Evolutionary conservation across 148 eudicot genomes (phyloP), one percentile per base, ranked within the genome.

Genomic region (Beta vulgaris): DNA sequence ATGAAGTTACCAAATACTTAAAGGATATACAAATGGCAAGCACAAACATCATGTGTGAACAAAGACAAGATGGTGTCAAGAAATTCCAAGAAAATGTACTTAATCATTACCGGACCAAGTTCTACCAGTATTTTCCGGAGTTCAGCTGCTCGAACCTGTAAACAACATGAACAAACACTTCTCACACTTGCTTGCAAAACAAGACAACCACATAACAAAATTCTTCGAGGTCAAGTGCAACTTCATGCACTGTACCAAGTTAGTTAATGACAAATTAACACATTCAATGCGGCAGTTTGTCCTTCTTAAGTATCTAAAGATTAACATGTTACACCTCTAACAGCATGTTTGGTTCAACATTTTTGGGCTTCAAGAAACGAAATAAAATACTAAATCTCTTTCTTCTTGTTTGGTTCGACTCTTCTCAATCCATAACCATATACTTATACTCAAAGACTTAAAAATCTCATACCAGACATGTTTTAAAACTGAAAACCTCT

Each of bases 101-200:
- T 34, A 54, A 69, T 66, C 70, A 73, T 76, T 90, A 94, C 98
- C 74, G 98, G 98, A 37, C 98, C 98, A 83, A 94, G 95, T 75
- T 94, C 91, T 63, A 87, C 88, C 75, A 94, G 76, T 74, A 90
- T 83, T 78, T 88, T 81, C 73, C 98, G 88, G 84, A 94, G 89
- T 85, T 94, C 87, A 31, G 87, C 92, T 48, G 98, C 98, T 81
- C 98, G 90, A 80, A 94, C 83, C 98, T 93, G 83, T 68, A 79
- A 67, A n/a, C 51, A 78, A 62, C 14, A 40, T 39, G 10, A 35
- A 44, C 15, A 68, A 72, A 37, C 49, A 40, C 9, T 15, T 32
- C 46, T 61, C 32, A 61, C 21, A 31, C 31, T 32, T 42, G 23
- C 34, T 28, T 37, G 36, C 15, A 23, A 49, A n/a, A 25, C 32